Evolutionary conservation across 257 asterid species (phyloP), one percentile per base, ranked within the genome.

Genomic region (Sherardia arvensis): DNA sequence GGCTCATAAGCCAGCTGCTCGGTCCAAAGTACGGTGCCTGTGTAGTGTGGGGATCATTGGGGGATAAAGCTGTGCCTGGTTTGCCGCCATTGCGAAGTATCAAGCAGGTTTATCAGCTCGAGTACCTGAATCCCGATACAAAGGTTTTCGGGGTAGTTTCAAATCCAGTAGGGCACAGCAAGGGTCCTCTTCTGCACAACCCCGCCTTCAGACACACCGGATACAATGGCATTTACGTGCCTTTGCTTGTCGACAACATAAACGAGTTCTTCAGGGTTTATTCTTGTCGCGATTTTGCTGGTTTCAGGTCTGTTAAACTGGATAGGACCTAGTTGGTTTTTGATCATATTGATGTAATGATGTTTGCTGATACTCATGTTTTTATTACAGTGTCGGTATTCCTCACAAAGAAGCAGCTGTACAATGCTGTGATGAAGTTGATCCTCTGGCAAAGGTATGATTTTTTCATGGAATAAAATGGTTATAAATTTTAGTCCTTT

Each of bases 11-110:
- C 82, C 94, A 86, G 71, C 77, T 86, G 47, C 40, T 84, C 36
- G 94, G 88, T 12, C 91, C 94, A 67, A 86, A 86, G 75, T 86
- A 76, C 62, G 91, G 91, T 2, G 91, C 91, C 53, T 81, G 71
- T 67, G 64, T 80, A 23, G 71, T 86, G 0, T 74, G 73, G 61
- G 94, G 84, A 69, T 76, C 81, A 27, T 64, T 76, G 53, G 82
- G 74, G 21, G 80, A 61, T 54, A 78, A 71, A 40, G 18, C 54
- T 25, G 67, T 66, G 8, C 84, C 91, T 51, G 94, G 91, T 12
- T 67, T 83, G 82, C 94, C 91, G 28, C 65, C 94, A 59, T 29
- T 86, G 25, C 63, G 23, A 7, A 79, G 81, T 85, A 80, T 86
- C 55, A 78, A 66, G 70, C 77, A 80, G 17, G 84, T 84, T 25